Evolutionary conservation across 225 moss, liverwort and hornwort species (phyloP).

Genomic region (Asterella californica): DNA sequence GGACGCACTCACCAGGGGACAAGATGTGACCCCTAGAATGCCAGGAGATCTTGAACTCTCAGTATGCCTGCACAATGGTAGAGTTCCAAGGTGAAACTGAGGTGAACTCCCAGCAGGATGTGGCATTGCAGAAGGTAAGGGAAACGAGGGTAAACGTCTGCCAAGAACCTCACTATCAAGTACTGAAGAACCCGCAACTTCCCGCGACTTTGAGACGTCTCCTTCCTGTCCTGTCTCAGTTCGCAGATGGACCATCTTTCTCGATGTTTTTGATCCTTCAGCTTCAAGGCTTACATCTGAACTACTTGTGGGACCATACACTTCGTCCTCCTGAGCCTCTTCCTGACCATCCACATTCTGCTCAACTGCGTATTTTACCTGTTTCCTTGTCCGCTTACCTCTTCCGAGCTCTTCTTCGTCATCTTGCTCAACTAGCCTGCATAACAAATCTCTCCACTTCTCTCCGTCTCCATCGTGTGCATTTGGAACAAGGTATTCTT

Average conservation of each 20-base stretch:
- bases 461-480: slow-evolving; percentile 38
- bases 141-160: no score
- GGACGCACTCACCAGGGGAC: neutral
- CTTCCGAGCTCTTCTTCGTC: slow-evolving; percentile 65
- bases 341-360: slow-evolving; percentile 48
- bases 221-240: neutral
- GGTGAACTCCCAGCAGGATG: neutral
- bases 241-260: neutral
- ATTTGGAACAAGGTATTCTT: slow-evolving; percentile 30
- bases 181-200: neutral
- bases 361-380: slow-evolving; percentile 55
- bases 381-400: slow-evolving; percentile 63
- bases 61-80: neutral
- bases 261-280: neutral
- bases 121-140: neutral
- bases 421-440: slow-evolving; percentile 49
- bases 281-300: slow-evolving; percentile 60
- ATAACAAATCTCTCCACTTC: slow-evolving; percentile 63
- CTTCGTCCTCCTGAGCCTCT: slow-evolving; percentile 52
- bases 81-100: neutral
- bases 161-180: neutral
- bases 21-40: neutral
- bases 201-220: neutral
- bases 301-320: slow-evolving; percentile 59
- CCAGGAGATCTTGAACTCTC: neutral